phyloP scores from a whole-genome alignment of 768 basidiomycete species.

The Cystofilobasidium bisporidii region DNA sequence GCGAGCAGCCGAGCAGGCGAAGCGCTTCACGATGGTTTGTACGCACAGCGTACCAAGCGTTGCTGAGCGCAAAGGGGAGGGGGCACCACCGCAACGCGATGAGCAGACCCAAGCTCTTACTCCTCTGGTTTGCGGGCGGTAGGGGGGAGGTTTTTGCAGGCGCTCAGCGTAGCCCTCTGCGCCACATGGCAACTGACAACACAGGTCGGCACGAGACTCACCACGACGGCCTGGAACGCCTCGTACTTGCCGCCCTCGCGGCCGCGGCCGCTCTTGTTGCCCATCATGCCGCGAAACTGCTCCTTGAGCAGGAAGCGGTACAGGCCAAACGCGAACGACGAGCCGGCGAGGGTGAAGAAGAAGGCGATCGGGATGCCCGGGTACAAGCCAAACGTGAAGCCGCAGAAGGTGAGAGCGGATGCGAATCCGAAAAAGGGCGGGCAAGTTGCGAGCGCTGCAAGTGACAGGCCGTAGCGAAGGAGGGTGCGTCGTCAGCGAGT shows the following conservation, averaged over 20 bases:
- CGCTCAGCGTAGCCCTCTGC: not conserved
- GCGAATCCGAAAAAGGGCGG: constrained; percentile 27
- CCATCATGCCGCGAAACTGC: constrained; percentile 18
- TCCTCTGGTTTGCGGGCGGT: not conserved
- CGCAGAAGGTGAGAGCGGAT: constrained; percentile 21
- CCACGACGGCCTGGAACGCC: constrained; percentile 25
- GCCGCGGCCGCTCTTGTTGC: constrained; percentile 5
- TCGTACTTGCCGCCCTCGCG: constrained; percentile 24
- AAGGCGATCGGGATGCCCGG: constrained; percentile 23
- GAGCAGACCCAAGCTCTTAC: constrained; percentile 13
- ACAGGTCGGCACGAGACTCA: constrained; percentile 14
- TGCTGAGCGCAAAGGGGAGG: constrained; percentile 25
- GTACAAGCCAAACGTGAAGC: constrained; percentile 23
- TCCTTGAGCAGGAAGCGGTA: constrained; percentile 19
- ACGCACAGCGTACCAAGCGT: constrained; percentile 2
- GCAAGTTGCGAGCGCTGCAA: constrained; percentile 8
- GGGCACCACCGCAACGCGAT: constrained; percentile 27
- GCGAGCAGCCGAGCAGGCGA: not conserved
- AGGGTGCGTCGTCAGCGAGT: not conserved
- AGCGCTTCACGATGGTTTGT: not conserved
- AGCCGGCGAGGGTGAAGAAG: constrained; percentile 12
- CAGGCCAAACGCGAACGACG: constrained; percentile 17
- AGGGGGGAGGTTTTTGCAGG: no score
- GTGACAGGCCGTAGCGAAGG: not conserved
- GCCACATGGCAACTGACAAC: no score